Percentiles rank a stretch among this genome's conserved stretches.
Conservation (phyloP, 2,329 filamentous ascomycete species). For the Hypoxylon sp. region DNA sequence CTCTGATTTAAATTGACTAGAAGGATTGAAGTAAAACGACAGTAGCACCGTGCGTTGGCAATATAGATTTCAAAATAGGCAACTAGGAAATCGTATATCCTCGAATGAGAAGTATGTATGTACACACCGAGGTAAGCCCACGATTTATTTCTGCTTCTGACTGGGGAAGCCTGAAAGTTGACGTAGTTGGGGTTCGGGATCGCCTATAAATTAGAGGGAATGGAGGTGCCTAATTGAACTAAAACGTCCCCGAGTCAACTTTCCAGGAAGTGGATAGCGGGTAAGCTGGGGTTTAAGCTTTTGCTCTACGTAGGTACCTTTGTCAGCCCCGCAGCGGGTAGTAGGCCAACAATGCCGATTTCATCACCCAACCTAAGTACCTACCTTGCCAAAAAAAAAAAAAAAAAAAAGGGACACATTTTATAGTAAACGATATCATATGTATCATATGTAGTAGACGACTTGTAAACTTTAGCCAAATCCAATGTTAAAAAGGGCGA, state of each 20-base stretch:
- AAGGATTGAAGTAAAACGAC: neutral
- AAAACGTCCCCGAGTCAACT: neutral
- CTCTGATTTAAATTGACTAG: neutral
- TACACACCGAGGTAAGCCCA: slow-evolving; percentile 36
- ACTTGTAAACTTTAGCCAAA: neutral
- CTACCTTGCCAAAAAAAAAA: no score
- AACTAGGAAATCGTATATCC: slow-evolving; percentile 36
- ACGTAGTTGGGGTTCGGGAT: slow-evolving; percentile 1
- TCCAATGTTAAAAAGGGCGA: no score
- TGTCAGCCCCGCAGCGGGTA: slow-evolving; percentile 14
- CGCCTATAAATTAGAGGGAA: slow-evolving; percentile 4
- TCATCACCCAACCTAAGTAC: no score
- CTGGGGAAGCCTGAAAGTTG: neutral
- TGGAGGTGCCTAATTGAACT: neutral
- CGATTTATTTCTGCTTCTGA: neutral
- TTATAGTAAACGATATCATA: neutral
- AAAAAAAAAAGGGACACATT: neutral
- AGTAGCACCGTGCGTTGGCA: neutral
- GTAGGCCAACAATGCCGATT: slow-evolving; percentile 18
- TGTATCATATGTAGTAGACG: neutral
- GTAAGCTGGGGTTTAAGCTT: neutral
- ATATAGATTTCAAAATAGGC: neutral
- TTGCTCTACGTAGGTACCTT: neutral
- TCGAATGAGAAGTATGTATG: slow-evolving; percentile 39
- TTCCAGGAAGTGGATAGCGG: neutral